Conservation (phyloP, 73 alveolate species). For the Chromera velia region DNA sequence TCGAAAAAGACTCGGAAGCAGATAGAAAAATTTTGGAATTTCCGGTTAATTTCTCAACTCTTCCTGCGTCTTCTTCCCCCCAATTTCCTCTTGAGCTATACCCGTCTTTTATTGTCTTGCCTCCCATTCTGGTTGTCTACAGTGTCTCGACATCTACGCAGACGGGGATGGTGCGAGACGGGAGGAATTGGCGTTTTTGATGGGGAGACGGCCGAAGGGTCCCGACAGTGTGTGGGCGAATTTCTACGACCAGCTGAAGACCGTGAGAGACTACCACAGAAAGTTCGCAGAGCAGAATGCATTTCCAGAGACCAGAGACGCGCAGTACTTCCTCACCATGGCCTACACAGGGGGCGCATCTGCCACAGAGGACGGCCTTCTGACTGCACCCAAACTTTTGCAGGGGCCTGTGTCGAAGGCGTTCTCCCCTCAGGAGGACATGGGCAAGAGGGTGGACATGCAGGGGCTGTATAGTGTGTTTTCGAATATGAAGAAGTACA, state of each 20-base stretch:
- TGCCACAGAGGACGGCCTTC: too few relatives aligned
- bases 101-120: too few relatives aligned
- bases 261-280: neutral
- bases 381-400: too few relatives aligned
- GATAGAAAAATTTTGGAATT: too few relatives aligned
- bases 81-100: too few relatives aligned
- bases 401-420: neutral
- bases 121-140: too few relatives aligned
- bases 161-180: neutral
- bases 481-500: constrained; percentile 35
- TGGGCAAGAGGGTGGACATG: constrained; percentile 23
- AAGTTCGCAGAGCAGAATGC: neutral
- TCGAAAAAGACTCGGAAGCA: too few relatives aligned
- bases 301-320: neutral
- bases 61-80: too few relatives aligned
- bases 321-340: neutral
- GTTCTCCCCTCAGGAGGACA: neutral
- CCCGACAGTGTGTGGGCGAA: neutral
- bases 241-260: neutral
- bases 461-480: constrained; percentile 20
- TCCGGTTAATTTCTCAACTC: too few relatives aligned
- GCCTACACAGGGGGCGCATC: neutral
- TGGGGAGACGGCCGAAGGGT: neutral
- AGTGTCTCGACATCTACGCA: neutral
- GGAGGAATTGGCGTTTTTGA: neutral